Evolutionary conservation across 768 basidiomycete genomes (phyloP).

Genomic region (Serendipita sp.): DNA sequence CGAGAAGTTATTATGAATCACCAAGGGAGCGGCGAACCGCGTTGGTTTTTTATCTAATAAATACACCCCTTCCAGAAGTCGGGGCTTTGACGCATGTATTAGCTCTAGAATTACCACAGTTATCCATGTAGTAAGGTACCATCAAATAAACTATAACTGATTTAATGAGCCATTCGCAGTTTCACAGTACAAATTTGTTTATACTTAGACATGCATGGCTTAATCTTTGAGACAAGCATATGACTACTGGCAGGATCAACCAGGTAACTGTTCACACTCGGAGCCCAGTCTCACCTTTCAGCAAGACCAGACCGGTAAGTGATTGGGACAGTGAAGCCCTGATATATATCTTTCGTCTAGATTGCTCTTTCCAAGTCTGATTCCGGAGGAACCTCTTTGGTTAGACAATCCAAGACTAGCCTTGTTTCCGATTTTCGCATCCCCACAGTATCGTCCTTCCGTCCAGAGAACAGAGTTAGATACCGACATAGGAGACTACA

Average conservation of each 20-base stretch:
- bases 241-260: constrained; percentile 76
- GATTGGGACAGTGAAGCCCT: constrained; percentile 8
- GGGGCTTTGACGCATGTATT: constrained; percentile 57
- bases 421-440: constrained; percentile 33
- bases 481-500: constrained; percentile 22
- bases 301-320: constrained; percentile 11
- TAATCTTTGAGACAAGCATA: constrained; percentile 76
- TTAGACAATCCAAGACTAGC: constrained; percentile 15
- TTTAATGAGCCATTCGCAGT: constrained; percentile 74
- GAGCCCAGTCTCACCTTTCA: constrained; percentile 3
- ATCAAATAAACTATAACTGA: constrained; percentile 74
- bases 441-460: constrained; percentile 23
- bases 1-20: constrained; percentile 64
- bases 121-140: constrained; percentile 61
- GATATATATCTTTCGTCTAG: constrained; percentile 13
- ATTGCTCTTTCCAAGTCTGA: constrained; percentile 12
- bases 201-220: constrained; percentile 73
- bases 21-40: constrained; percentile 45
- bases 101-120: constrained; percentile 69
- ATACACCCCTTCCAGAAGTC: constrained; percentile 58
- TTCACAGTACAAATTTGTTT: constrained; percentile 59
- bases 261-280: constrained; percentile 48
- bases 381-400: constrained; percentile 13
- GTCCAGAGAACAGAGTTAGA: constrained; percentile 20
- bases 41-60: constrained; percentile 62